These are phyloP conservation scores for Eremochloa ophiuroides DNA, from an alignment of 176 grass and related monocot genomes.

Conservation along the genomic window DNA sequence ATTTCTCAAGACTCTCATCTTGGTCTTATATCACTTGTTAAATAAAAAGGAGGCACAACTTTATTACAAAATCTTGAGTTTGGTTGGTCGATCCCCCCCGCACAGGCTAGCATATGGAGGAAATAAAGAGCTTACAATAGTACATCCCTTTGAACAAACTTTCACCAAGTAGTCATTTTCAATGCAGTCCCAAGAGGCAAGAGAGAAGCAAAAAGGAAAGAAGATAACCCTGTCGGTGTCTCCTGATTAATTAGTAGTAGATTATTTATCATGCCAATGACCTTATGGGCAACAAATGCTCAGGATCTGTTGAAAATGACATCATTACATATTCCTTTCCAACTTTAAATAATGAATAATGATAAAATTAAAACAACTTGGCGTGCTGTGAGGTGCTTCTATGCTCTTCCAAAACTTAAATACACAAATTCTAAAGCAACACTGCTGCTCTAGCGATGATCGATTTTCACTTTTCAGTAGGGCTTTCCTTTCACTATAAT, in stretches of 20 bases:
- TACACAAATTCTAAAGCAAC: neutral
- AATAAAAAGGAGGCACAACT: conserved; percentile 10
- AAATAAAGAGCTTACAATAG: conserved; percentile 10
- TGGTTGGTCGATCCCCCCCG: conserved; percentile 43
- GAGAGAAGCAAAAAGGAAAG: neutral
- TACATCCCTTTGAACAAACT: conserved; percentile 12
- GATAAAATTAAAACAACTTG: neutral
- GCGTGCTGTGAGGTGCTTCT: neutral
- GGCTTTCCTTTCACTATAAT: neutral
- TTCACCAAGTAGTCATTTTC: conserved; percentile 35
- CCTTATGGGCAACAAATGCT: neutral
- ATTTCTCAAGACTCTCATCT: conserved; percentile 9
- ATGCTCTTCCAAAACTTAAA: neutral
- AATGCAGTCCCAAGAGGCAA: neutral
- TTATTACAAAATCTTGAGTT: conserved; percentile 31
- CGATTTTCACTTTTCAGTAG: neutral
- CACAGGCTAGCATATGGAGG: conserved; percentile 32
- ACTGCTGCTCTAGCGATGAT: neutral
- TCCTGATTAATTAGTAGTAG: neutral
- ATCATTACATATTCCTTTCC: neutral
- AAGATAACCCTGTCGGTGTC: conserved; percentile 8
- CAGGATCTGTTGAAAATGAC: neutral
- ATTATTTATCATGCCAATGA: conserved; percentile 9
- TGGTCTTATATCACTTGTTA: conserved; percentile 43
- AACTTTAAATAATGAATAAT: neutral